These are phyloP conservation scores for Cetradonia linearis DNA, from an alignment of 495 filamentous ascomycete species.

Conservation along the genomic window DNA sequence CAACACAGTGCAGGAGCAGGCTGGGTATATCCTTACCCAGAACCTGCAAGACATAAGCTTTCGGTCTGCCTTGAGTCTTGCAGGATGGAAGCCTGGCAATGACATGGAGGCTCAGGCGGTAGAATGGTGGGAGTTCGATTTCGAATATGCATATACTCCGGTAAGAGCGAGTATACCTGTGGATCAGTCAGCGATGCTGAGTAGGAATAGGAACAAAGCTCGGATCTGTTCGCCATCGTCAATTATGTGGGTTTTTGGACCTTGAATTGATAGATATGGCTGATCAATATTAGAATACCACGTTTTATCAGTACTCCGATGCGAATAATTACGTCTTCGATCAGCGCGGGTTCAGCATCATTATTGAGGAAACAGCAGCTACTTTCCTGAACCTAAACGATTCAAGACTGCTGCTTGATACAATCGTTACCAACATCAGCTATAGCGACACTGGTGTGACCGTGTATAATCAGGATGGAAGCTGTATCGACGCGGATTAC, in stretches of 20 bases:
- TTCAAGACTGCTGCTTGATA: constrained; percentile 48
- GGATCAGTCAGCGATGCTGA: not conserved
- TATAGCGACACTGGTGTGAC: constrained; percentile 47
- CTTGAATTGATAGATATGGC: not conserved
- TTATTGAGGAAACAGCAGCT: constrained; percentile 51
- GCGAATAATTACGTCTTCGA: constrained; percentile 61
- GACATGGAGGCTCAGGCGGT: constrained; percentile 49
- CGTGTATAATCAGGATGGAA: constrained; percentile 44
- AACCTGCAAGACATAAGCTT: constrained; percentile 56
- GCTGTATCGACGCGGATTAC: constrained; percentile 52
- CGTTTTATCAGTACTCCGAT: constrained; percentile 42
- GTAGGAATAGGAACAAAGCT: constrained; percentile 31
- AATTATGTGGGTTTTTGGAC: constrained; percentile 24
- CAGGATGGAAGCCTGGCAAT: constrained; percentile 52
- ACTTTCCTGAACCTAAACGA: constrained; percentile 50
- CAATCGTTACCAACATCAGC: constrained; percentile 47
- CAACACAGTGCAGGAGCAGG: constrained; percentile 40
- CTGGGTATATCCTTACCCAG: constrained; percentile 46
- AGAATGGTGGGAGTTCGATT: constrained; percentile 57
- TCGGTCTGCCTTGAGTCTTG: constrained; percentile 48
- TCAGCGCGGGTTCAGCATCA: constrained; percentile 54
- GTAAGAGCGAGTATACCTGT: constrained; percentile 9
- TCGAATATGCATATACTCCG: constrained; percentile 43
- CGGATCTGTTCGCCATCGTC: constrained; percentile 36
- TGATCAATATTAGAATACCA: constrained; percentile 30